Evolutionary conservation across 2,329 filamentous ascomycete species (phyloP).

Genomic region (Hypoxylon sp.): DNA sequence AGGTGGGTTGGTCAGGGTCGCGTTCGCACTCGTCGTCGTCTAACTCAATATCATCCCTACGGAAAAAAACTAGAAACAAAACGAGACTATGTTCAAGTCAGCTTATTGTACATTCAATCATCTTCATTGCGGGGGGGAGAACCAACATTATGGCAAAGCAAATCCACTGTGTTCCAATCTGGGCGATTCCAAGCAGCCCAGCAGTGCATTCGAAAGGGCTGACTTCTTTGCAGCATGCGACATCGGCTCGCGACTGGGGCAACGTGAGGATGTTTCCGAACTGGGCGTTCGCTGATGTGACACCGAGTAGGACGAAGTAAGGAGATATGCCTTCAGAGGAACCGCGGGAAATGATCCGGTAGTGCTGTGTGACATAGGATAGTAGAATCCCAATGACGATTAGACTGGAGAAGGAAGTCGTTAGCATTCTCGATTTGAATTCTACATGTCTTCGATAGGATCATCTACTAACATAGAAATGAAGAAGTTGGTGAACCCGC

Average conservation of each 20-base stretch:
- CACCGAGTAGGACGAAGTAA: constrained; percentile 93
- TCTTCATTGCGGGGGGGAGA: not conserved
- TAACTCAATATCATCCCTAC: constrained; percentile 64
- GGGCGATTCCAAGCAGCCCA: constrained; percentile 85
- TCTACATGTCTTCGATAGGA: not conserved
- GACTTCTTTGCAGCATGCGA: constrained; percentile 85
- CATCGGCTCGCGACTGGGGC: constrained; percentile 81
- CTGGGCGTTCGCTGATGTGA: constrained; percentile 85
- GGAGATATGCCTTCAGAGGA: constrained; percentile 95
- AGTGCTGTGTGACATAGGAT: constrained; percentile 94
- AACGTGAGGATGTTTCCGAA: constrained; percentile 93
- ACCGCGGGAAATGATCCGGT: constrained; percentile 84
- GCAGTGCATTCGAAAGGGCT: constrained; percentile 84
- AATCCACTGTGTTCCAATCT: constrained; percentile 90
- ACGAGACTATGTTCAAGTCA: constrained; percentile 72
- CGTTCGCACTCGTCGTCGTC: constrained; percentile 57
- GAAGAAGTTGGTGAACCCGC: constrained; percentile 63
- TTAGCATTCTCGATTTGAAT: constrained; percentile 31
- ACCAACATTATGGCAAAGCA: constrained; percentile 92
- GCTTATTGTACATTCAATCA: too few species aligned
- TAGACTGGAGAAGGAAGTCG: constrained; percentile 54
- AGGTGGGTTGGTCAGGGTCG: constrained; percentile 66
- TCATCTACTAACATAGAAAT: constrained; percentile 60
- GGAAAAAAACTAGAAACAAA: constrained; percentile 95
- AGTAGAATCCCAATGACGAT: constrained; percentile 88